A percentile compares a stretch with the other conserved stretches of the same genome.
Conservation (phyloP, 352 stramenopile species). For the Blastocystis sp. region DNA sequence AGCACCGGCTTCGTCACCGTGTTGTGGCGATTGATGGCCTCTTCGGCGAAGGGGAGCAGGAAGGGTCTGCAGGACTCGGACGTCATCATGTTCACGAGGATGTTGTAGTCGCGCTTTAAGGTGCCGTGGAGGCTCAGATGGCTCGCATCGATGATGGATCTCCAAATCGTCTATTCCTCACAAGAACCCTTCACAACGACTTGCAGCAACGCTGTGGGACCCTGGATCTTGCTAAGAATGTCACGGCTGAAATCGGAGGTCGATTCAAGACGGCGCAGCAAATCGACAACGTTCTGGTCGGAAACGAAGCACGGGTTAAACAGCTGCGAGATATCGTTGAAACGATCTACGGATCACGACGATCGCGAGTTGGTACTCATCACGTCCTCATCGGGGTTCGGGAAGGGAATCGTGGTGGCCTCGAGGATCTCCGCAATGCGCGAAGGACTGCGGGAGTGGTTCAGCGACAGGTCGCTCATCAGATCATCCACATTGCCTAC, state of each 20-base stretch:
- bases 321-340: background rate
- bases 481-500: constrained; percentile 6
- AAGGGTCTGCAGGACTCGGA: background rate
- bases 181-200: background rate
- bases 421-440: background rate
- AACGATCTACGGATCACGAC: constrained; percentile 14
- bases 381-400: background rate
- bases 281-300: constrained; percentile 9
- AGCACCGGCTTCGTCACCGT: background rate
- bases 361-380: background rate
- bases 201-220: background rate
- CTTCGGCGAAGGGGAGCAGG: background rate
- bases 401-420: constrained; percentile 12
- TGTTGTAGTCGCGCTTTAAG: constrained; percentile 54
- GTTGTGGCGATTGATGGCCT: background rate
- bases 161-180: background rate
- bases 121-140: constrained; percentile 19
- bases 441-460: background rate
- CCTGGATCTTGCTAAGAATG: background rate
- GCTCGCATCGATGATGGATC: background rate
- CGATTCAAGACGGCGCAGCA: constrained; percentile 22
- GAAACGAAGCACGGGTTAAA: constrained; percentile 68
- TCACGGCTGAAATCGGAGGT: background rate
- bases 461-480: constrained; percentile 25
- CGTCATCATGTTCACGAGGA: constrained; percentile 5